Percentiles rank a stretch among this genome's conserved stretches.
Conservation (phyloP, 2,329 filamentous ascomycete species). For the Teratosphaeria nubilosa region DNA sequence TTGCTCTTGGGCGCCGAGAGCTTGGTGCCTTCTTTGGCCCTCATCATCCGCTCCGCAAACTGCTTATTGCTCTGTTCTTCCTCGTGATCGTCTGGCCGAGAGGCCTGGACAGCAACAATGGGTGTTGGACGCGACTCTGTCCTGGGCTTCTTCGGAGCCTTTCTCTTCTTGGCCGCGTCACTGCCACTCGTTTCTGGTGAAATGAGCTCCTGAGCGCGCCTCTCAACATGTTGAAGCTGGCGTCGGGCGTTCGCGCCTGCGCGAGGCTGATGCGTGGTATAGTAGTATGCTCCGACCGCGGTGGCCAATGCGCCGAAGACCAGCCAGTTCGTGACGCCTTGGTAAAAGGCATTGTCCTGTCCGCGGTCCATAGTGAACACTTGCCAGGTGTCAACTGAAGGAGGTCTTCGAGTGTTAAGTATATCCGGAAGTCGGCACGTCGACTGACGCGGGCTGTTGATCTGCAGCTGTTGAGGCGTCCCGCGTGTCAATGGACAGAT, state of each 20-base stretch:
- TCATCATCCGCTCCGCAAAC: conserved; percentile 65
- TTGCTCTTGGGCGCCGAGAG: conserved; percentile 31
- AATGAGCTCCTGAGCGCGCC: background rate
- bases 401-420: background rate
- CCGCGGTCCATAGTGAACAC: background rate
- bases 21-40: conserved; percentile 59
- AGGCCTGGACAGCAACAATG: conserved; percentile 8
- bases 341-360: background rate
- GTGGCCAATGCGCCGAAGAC: background rate
- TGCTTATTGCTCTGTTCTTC: conserved; percentile 60
- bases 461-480: background rate
- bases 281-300: conserved; percentile 4
- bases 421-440: background rate
- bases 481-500: background rate
- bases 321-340: conserved; percentile 1
- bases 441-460: background rate
- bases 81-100: conserved; percentile 23
- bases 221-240: conserved; percentile 1
- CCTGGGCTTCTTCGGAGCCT: conserved; percentile 15
- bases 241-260: background rate
- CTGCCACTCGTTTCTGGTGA: conserved; percentile 4
- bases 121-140: conserved; percentile 4
- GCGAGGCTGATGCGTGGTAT: conserved; percentile 4
- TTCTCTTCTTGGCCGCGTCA: conserved; percentile 23
- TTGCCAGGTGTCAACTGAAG: background rate